A percentile compares a stretch with the other conserved stretches of the same genome.
These are phyloP conservation scores for Chiua virens DNA, from an alignment of 768 basidiomycete genomes.

Conservation along the genomic window DNA sequence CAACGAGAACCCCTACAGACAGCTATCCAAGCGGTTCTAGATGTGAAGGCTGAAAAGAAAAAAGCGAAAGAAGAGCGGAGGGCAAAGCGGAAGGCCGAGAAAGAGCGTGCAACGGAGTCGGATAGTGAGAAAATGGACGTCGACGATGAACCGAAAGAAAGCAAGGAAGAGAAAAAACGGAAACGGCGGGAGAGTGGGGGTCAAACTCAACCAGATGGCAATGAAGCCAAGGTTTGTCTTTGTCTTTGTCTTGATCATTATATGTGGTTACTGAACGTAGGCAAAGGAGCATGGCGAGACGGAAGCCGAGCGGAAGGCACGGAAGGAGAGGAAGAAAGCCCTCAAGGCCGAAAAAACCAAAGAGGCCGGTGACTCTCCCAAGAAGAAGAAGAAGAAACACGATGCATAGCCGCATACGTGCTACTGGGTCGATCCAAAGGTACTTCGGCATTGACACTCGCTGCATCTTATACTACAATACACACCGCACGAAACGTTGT, in stretches of 20 bases:
- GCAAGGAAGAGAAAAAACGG: constrained; percentile 44
- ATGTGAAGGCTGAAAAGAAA: constrained; percentile 87
- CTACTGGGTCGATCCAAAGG: background rate
- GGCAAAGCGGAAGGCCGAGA: constrained; percentile 61
- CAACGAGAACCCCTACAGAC: constrained; percentile 78
- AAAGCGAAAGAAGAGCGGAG: constrained; percentile 75
- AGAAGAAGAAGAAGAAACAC: constrained; percentile 43
- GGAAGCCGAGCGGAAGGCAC: constrained; percentile 80
- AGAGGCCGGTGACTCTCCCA: constrained; percentile 42
- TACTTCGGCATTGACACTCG: background rate
- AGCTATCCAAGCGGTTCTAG: constrained; percentile 71
- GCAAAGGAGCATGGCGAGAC: constrained; percentile 58
- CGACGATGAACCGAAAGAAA: constrained; percentile 35
- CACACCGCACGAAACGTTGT: background rate
- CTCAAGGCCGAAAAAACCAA: constrained; percentile 73
- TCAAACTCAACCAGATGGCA: constrained; percentile 41
- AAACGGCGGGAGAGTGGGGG: constrained; percentile 61
- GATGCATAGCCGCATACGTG: constrained; percentile 24
- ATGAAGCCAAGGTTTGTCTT: constrained; percentile 40
- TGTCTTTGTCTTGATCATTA: constrained; percentile 17
- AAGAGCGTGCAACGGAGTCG: constrained; percentile 48
- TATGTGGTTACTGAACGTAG: constrained; percentile 6
- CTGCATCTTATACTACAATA: constrained; percentile 1
- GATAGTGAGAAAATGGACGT: constrained; percentile 46
- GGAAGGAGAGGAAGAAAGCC: constrained; percentile 78